phyloP scores from a whole-genome alignment of 179 eudicot species.

The Silene coronaria region DNA sequence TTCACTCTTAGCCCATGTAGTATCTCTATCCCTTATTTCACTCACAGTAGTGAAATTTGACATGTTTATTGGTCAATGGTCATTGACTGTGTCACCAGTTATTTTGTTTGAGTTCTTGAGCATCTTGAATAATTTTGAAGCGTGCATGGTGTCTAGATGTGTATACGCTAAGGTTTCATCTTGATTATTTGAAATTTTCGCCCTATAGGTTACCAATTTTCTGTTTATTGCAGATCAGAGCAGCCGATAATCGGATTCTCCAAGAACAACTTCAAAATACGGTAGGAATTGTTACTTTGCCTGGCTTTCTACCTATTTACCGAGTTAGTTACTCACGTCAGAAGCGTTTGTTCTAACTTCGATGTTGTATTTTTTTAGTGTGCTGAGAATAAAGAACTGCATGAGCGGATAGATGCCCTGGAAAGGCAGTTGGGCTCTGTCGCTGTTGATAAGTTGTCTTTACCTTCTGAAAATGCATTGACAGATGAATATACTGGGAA shows the following conservation, averaged over 20 bases:
- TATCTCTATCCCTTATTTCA: neutral
- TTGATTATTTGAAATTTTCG: neutral
- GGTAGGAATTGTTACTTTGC: constrained; percentile 39
- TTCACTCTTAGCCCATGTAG: neutral
- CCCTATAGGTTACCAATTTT: neutral
- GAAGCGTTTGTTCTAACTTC: neutral
- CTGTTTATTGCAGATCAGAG: constrained; percentile 52
- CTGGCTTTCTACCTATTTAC: neutral
- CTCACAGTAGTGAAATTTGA: neutral
- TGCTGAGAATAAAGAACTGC: constrained; percentile 65
- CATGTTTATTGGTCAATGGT: neutral
- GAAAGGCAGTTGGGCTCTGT: constrained; percentile 62
- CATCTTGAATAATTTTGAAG: neutral
- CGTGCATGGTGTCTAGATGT: too few species aligned
- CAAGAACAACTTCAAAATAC: constrained; percentile 92
- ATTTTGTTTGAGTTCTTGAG: neutral
- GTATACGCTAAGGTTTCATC: neutral
- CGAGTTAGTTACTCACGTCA: neutral
- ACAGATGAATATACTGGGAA: constrained; percentile 59
- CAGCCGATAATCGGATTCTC: constrained; percentile 92
- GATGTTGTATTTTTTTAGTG: constrained; percentile 38
- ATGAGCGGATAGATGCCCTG: constrained; percentile 50
- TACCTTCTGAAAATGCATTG: constrained; percentile 31
- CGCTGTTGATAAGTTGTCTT: constrained; percentile 27
- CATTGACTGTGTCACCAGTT: neutral